Percentiles rank a stretch among this genome's conserved stretches.
Conservation (phyloP, 208 protist genomes). For the Naegleria lovaniensis region DNA sequence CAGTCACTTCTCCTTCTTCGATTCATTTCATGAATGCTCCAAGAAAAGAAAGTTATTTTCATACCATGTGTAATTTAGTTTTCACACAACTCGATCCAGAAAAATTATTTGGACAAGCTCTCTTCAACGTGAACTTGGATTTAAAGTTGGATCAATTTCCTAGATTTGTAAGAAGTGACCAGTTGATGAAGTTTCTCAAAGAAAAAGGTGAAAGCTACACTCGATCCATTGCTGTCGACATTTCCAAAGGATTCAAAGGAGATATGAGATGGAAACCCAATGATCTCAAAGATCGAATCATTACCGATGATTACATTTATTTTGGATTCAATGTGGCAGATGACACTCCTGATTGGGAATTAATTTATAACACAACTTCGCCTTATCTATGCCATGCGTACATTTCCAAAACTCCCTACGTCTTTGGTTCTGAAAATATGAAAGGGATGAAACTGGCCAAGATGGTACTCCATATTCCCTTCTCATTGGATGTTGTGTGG, state of each 20-base stretch:
- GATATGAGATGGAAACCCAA: neutral
- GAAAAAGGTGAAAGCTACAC: neutral
- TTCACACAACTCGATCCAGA: neutral
- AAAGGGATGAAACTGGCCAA: neutral
- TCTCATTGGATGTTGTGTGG: neutral
- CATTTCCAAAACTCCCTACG: neutral
- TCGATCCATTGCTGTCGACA: neutral
- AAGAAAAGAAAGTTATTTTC: neutral
- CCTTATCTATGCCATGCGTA: neutral
- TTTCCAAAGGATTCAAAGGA: neutral
- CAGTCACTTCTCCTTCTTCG: too few species aligned
- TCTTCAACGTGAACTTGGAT: neutral
- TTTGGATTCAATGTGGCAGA: neutral
- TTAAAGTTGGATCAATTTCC: neutral
- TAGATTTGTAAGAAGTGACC: neutral
- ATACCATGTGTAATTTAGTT: neutral
- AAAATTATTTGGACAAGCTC: neutral
- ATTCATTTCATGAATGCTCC: too few species aligned
- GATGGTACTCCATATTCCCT: neutral
- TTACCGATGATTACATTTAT: neutral
- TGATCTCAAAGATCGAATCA: neutral
- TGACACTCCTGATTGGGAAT: neutral
- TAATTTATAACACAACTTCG: neutral
- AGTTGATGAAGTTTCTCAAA: neutral
- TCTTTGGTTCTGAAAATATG: neutral